phyloP scores from a whole-genome alignment of 2,329 filamentous ascomycete genomes.

The Rachicladosporium sp. region DNA sequence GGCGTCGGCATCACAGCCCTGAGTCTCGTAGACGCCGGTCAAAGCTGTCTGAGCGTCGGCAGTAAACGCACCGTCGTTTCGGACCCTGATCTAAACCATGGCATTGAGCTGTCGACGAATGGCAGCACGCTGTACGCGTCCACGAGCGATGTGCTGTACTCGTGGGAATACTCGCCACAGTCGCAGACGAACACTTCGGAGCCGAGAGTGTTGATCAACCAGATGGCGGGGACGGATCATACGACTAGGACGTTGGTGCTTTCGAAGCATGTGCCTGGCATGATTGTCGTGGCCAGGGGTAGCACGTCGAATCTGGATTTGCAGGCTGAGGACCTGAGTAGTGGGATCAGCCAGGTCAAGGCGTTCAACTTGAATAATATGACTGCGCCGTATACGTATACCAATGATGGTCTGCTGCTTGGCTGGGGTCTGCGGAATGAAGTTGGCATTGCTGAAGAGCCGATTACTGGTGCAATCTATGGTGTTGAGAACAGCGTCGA shows the following conservation, averaged over 20 bases:
- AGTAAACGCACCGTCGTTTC: conserved; percentile 16
- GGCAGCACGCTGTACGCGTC: conserved; percentile 44
- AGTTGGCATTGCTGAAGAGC: conserved; percentile 55
- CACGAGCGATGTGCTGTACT: conserved; percentile 43
- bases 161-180: conserved; percentile 48
- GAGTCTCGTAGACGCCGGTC: conserved; percentile 12
- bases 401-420: conserved; percentile 38
- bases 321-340: conserved; percentile 36
- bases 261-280: conserved; percentile 40
- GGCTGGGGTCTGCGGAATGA: conserved; percentile 64
- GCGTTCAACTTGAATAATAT: conserved; percentile 39
- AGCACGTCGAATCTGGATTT: conserved; percentile 51
- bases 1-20: conserved; percentile 16
- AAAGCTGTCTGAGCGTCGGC: conserved; percentile 13
- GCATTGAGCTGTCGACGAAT: conserved; percentile 34
- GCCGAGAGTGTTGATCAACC: conserved; percentile 43
- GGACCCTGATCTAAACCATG: conserved; percentile 36
- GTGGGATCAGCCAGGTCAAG: conserved; percentile 56
- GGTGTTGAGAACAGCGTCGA: conserved; percentile 61
- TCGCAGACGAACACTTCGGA: conserved; percentile 32
- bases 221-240: conserved; percentile 52
- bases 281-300: conserved; percentile 54
- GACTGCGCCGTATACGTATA: conserved; percentile 31
- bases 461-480: conserved; percentile 38
- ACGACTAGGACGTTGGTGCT: conserved; percentile 55